Evolutionary conservation across 2,329 filamentous ascomycete genomes (phyloP).

Genomic region (Talaromyces funiculosus): DNA sequence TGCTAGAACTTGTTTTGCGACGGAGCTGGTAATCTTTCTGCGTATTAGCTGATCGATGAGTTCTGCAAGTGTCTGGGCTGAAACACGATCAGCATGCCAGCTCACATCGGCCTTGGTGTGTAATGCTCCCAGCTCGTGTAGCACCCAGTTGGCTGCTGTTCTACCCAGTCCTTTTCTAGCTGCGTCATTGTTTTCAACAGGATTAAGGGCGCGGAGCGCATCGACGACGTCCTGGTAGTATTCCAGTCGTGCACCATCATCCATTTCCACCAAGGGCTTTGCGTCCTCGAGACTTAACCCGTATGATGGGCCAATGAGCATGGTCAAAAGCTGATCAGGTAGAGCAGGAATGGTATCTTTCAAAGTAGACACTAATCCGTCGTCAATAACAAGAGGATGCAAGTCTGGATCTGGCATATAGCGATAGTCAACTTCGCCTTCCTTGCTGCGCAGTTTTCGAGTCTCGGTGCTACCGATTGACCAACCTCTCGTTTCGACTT

Average conservation of each 20-base stretch:
- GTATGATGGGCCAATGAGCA: conserved; percentile 56
- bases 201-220: conserved; percentile 26
- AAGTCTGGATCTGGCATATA: conserved; percentile 98
- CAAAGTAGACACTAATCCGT: conserved; percentile 63
- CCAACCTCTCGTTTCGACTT: conserved; percentile 91
- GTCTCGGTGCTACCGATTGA: conserved; percentile 79
- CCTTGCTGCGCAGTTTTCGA: conserved; percentile 76
- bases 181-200: conserved; percentile 18
- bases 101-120: conserved; percentile 47
- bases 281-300: conserved; percentile 76
- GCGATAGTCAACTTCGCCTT: conserved; percentile 93
- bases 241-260: conserved; percentile 72
- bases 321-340: conserved; percentile 64
- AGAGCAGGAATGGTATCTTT: conserved; percentile 59
- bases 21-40: conserved; percentile 47
- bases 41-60: conserved; percentile 42
- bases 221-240: conserved; percentile 59
- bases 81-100: conserved; percentile 37
- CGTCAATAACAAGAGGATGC: conserved; percentile 67
- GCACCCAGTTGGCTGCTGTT: conserved; percentile 60
- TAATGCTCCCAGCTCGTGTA: conserved; percentile 69
- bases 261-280: conserved; percentile 67
- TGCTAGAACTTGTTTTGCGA: conserved; percentile 56
- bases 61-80: conserved; percentile 40
- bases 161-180: conserved; percentile 39